Base-by-base conservation (phyloP, 2,329 filamentous ascomycete genomes). In the Chaetomium sp. region DNA sequence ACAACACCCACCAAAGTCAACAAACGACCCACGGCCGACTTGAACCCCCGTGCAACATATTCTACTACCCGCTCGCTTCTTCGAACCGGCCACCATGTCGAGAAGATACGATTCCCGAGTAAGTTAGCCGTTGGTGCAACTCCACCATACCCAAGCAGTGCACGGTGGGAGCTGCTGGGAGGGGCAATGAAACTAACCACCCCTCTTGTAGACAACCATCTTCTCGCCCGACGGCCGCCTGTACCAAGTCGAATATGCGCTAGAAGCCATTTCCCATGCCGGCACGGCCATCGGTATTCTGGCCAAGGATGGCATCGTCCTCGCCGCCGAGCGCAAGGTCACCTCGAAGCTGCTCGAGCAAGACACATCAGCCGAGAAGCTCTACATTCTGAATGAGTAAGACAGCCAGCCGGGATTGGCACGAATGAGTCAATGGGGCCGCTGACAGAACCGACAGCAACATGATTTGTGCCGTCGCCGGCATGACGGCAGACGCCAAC, bases 391-490 rank as follows among this genome's bases (percentile, higher is more conserved):
- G 74, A 99, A 99, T 74, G 95, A 99, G 94, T 97, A 83, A 47
- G 38, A 19, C 68, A 90, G 75, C 35, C 27, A 21, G 33, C 38
- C 12, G 5, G 21, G 12, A 3, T 13, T 27, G 12, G 21, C 29
- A 25, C 3, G 8, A 45, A 21, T 25, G 5, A 13, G 27, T n/a
- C 38, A 25, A 21, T 12, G 35, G 21, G 53, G 60, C 1, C 21
- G 12, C 35, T 49, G 35, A 57, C 45, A 62, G 62, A 35, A 57
- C 65, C 47, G 23, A 6, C 71, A 98, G 94, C 83, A 99, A 99
- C 84, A 99, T 99, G 96, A 98, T 99, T 80, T 97, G 93, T 80
- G 95, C 95, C 67, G 95, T 99, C 66, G 95, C 95, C 74, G 95
- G 95, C 76, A 98, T 99, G 94, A 99, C 93, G 54, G 95, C 95